Percentiles rank a stretch among this genome's conserved stretches.
Conservation (phyloP, 2,329 filamentous ascomycete species). For the Diatrype stigma region DNA sequence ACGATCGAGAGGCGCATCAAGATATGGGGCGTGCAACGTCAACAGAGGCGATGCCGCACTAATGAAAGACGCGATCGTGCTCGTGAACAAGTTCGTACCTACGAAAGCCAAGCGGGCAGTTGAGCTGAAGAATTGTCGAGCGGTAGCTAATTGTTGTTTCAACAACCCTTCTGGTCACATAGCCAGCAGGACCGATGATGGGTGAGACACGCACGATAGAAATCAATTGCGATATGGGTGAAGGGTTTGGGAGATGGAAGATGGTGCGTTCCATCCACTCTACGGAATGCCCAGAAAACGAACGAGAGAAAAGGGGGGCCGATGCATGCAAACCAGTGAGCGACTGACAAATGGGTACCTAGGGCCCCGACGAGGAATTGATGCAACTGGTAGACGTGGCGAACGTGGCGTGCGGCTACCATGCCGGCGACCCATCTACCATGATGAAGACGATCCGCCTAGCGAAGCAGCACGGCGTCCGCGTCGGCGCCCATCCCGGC, state of each 20-base stretch:
- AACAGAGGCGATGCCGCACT: too few species aligned
- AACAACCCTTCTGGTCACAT: too few species aligned
- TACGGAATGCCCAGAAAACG: not conserved
- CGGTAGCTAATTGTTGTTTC: too few species aligned
- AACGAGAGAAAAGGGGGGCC: too few species aligned
- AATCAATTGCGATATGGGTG: constrained; percentile 51
- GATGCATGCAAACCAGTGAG: too few species aligned
- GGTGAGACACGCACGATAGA: constrained; percentile 2
- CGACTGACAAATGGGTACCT: constrained; percentile 10
- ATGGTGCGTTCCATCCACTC: constrained; percentile 21
- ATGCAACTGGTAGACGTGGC: constrained; percentile 59
- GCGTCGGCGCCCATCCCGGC: constrained; percentile 59
- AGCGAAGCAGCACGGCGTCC: constrained; percentile 54
- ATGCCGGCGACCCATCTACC: constrained; percentile 58
- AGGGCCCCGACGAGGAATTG: constrained; percentile 56
- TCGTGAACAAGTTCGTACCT: too few species aligned
- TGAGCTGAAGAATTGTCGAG: too few species aligned
- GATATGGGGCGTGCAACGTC: too few species aligned
- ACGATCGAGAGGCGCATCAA: too few species aligned
- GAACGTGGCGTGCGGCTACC: constrained; percentile 59
- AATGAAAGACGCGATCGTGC: too few species aligned
- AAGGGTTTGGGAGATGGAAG: constrained; percentile 44
- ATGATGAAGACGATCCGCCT: constrained; percentile 57
- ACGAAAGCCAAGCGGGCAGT: too few species aligned
- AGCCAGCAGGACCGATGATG: too few species aligned